A percentile compares a stretch with the other conserved stretches of the same genome.
phyloP scores from a whole-genome alignment of 78 protist species.

The Pelomyxa schiedti region DNA sequence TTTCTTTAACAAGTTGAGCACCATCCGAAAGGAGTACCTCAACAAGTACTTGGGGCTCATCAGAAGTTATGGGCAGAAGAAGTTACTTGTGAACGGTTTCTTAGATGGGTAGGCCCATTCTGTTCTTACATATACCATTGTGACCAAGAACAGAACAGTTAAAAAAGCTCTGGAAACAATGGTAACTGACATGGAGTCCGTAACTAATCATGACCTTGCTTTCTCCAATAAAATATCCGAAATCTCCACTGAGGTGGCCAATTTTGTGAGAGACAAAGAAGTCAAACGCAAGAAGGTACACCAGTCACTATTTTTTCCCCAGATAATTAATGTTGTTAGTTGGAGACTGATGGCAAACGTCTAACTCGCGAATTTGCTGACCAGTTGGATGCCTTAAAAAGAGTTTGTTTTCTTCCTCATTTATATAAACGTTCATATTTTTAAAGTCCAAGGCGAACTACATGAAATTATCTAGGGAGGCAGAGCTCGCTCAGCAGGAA shows the following conservation, averaged over 20 bases:
- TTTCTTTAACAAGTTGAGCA: neutral
- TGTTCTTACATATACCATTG: neutral
- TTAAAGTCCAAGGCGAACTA: conserved; percentile 41
- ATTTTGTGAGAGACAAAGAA: neutral
- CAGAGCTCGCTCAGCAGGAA: no score
- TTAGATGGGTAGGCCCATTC: neutral
- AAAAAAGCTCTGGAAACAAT: neutral
- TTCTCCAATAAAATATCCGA: neutral
- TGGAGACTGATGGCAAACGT: no score
- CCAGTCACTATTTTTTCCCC: no score
- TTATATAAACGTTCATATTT: no score
- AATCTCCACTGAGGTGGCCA: neutral
- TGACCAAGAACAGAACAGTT: neutral
- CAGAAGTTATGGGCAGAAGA: neutral
- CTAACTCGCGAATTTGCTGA: no score
- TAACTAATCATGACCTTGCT: neutral
- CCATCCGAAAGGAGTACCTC: neutral
- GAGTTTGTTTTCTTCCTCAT: no score
- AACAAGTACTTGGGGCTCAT: neutral
- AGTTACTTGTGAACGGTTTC: neutral
- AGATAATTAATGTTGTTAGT: no score
- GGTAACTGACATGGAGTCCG: neutral
- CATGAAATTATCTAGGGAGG: conserved; percentile 39
- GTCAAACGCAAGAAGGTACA: neutral
- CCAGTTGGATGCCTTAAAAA: no score